Conservation (phyloP, 2,329 filamentous ascomycete species). For the Microsporum ferrugineum region DNA sequence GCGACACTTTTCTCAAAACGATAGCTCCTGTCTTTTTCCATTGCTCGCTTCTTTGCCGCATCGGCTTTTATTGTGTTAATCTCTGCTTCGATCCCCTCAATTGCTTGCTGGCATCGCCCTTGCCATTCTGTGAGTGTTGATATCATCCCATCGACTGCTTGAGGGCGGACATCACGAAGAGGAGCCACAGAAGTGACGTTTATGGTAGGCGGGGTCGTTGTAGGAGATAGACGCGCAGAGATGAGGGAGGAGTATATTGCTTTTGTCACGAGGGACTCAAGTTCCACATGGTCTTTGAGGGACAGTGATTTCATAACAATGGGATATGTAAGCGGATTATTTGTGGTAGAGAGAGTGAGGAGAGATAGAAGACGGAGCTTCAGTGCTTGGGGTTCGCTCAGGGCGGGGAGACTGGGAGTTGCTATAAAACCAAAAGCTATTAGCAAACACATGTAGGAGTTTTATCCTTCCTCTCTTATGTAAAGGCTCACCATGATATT, state of each 20-base stretch:
- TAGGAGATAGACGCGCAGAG: constrained; percentile 73
- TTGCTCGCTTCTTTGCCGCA: constrained; percentile 44
- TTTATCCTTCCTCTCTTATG: not conserved
- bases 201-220: constrained; percentile 63
- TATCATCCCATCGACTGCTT: constrained; percentile 58
- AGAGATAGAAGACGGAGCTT: constrained; percentile 90
- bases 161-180: constrained; percentile 71
- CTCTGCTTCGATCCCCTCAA: constrained; percentile 64
- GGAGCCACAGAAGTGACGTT: constrained; percentile 71
- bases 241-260: constrained; percentile 80
- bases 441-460: not conserved
- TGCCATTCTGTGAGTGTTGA: constrained; percentile 62
- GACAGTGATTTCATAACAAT: constrained; percentile 56
- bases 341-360: constrained; percentile 62
- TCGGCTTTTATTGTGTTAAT: constrained; percentile 53
- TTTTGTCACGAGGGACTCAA: constrained; percentile 77
- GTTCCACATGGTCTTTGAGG: constrained; percentile 53
- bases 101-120: constrained; percentile 60
- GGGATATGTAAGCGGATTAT: constrained; percentile 59
- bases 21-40: constrained; percentile 39
- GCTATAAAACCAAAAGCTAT: constrained; percentile 23
- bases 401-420: constrained; percentile 51
- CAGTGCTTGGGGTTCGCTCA: constrained; percentile 60
- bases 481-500: constrained; percentile 50
- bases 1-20: constrained; percentile 42